Base-by-base conservation (phyloP, 306 rosid species). In the Nissolia schottii region DNA sequence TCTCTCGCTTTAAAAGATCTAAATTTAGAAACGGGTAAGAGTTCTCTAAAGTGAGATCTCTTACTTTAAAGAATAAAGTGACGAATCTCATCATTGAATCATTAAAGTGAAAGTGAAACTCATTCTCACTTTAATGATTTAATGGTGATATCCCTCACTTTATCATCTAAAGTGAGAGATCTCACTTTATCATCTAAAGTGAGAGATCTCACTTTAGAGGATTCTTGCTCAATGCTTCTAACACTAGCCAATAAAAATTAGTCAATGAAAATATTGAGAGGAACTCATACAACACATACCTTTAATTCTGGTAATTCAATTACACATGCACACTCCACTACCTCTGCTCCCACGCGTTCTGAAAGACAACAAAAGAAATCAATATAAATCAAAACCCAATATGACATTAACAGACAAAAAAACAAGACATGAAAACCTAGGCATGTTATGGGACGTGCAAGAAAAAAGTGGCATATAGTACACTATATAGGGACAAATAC, bases 291-390 rank as follows among this genome's bases (percentile, higher is more conserved):
- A 2, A 15, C 2, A 45, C 61, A 4, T 48, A 86, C 95, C 88
- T 83, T 87, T 46, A 89, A 67, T n/a, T 83, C 90, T 38, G 88
- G 90, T 55, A 89, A 57, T 77, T 89, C 90, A 34, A 87, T 89
- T 25, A 87, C 80, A 46, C 90, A 87, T 3, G 90, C 96, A 67
- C 90, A 89, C 79, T 89, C 96, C 10, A 89, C 83, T 7, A 87
- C 89, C 76, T 85, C 90, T 2, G 90, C 96, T 80, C 96, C 92
- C 27, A 66, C 92, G 4, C 87, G 86, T 75, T 87, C 90, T 89
- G 87, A 8, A 74, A 22, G 19, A 46, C 53, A 46, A 46, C 53
- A 15, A 46, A 15, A 46, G 6, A 46, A 8, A 46, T 46, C 22
- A 46, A 16, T 16, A 15, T 46, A n/a, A 46, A 46, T 46, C 53